Evolutionary conservation across 345 rosid genomes (phyloP).

Genomic region (Citrus inodora): DNA sequence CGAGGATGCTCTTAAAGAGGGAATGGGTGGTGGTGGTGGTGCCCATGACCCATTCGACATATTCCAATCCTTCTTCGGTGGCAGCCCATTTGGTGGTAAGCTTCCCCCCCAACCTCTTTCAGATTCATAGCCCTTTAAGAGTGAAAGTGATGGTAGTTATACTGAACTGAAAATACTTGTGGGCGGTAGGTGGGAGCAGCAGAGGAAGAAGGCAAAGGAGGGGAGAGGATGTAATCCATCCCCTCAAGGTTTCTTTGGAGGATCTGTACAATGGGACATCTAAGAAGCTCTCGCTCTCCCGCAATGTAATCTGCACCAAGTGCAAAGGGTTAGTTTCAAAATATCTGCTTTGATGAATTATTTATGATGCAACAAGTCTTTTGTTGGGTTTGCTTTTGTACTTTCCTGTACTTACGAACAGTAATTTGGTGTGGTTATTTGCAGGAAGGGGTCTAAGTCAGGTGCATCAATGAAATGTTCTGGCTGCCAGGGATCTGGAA

Average conservation of each 20-base stretch:
- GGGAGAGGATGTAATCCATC: conserved; percentile 91
- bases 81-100: conserved; percentile 66
- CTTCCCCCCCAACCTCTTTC: not conserved
- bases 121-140: no score
- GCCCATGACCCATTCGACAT: conserved; percentile 79
- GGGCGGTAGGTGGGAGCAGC: conserved; percentile 68
- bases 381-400: not conserved
- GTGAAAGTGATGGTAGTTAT: not conserved
- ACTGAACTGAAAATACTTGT: not conserved
- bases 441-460: conserved; percentile 73
- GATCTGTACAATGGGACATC: conserved; percentile 78
- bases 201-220: conserved; percentile 84
- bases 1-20: conserved; percentile 85
- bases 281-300: conserved; percentile 80
- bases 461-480: conserved; percentile 66
- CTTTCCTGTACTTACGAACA: not conserved
- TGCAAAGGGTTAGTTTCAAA: conserved; percentile 70
- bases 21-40: conserved; percentile 75
- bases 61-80: conserved; percentile 76
- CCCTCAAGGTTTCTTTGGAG: conserved; percentile 80
- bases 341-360: not conserved
- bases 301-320: conserved; percentile 72
- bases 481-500: conserved; percentile 73
- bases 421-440: conserved; percentile 2
- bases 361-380: not conserved